Percentiles rank a stretch among this genome's conserved stretches.
phyloP scores from a whole-genome alignment of 2,329 filamentous ascomycete species.

The Penicillium sp. region DNA sequence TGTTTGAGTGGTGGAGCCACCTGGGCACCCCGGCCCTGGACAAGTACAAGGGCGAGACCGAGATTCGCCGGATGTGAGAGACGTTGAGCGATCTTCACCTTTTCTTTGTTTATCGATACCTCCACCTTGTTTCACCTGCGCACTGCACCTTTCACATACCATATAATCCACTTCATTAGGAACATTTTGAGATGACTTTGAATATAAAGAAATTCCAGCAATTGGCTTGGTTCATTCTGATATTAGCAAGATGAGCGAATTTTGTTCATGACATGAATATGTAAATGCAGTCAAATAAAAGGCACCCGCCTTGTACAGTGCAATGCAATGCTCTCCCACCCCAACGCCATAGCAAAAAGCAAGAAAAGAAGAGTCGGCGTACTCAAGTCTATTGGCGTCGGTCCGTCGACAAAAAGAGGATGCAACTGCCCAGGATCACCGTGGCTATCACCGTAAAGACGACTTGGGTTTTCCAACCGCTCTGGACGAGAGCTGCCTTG shows the following conservation, averaged over 20 bases:
- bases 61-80: constrained; percentile 75
- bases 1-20: constrained; percentile 95
- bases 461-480: constrained; percentile 85
- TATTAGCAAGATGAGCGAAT: neutral
- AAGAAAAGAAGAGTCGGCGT: neutral
- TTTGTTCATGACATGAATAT: neutral
- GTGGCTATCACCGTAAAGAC: constrained; percentile 52
- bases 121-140: constrained; percentile 1
- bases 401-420: constrained; percentile 42
- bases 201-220: neutral
- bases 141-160: neutral
- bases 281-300: neutral
- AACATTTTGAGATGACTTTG: neutral
- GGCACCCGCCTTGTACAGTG: neutral
- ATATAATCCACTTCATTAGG: neutral
- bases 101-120: constrained; percentile 11
- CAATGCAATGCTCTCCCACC: neutral
- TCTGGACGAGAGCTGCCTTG: constrained; percentile 79
- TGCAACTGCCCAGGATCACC: constrained; percentile 44
- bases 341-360: constrained; percentile 4
- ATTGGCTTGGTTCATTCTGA: neutral
- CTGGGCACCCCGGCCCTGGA: constrained; percentile 71
- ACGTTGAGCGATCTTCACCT: constrained; percentile 1
- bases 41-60: constrained; percentile 77
- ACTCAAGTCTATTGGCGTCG: constrained; percentile 12